Evolutionary conservation across 2,329 filamentous ascomycete genomes (phyloP), one percentile per base, ranked within the genome.

Genomic region (Clonostachys rhizophaga): DNA sequence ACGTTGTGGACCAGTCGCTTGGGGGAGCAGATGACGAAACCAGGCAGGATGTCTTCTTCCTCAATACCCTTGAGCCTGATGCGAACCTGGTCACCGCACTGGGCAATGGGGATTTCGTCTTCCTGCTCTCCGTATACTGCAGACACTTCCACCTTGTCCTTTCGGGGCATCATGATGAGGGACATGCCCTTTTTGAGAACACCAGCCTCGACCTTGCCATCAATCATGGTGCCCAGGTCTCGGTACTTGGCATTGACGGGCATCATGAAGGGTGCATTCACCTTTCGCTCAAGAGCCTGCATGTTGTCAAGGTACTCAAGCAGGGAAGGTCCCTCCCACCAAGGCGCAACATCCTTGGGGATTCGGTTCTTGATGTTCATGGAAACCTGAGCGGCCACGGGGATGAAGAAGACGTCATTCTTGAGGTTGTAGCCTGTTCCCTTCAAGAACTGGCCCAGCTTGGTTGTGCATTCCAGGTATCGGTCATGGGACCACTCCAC

Each of bases 261-360:
- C 91, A 99, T 96, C 94, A 99, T 97, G 78, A 99, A 97, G 10
- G 94, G 92, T 3, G 94, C 94, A 58, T 96, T 96, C 58, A 96
- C 71, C 76, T 97, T 99, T 58, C 94, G 89, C 67, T 99, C 92
- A 37, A 96, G 80, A 12, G 92, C 84, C 60, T 87, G 84, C 89
- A 97, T 96, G 63, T 81, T 76, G 65, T 96, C 92, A n/a, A 99
- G 83, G 68, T 91, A 96, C 68, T 97, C 92, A 17, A 99, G 84
- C 42, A 99, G 81, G 17, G 91, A 94, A 10, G 92, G 92, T 0
- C 91, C 91, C 39, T 89, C 78, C 64, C 90, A 95, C 89, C 91
- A 99, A 9, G 89, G 81, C 39, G 82, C 84, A 5, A 89, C 55
- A 3, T 84, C 85, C 63, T 87, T 84, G 17, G 90, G 83, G 5